These are phyloP conservation scores for Clavariopsis aquatica DNA, from an alignment of 495 filamentous ascomycete species.

Conservation along the genomic window DNA sequence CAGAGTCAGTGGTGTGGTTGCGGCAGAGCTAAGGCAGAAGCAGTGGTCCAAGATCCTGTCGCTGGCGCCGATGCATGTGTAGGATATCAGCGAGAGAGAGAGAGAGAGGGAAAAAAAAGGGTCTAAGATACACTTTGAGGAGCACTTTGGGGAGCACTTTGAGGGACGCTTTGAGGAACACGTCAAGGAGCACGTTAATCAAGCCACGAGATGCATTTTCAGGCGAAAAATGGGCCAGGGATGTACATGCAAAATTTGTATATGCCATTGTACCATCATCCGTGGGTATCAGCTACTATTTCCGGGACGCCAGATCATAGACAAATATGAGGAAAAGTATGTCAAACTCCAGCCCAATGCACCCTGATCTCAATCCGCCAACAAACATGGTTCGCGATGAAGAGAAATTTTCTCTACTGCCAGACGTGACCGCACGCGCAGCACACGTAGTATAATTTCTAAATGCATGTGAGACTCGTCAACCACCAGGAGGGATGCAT, in stretches of 20 bases:
- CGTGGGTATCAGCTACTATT: constrained; percentile 33
- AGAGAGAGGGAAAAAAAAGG: too few species aligned
- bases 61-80: constrained; percentile 79
- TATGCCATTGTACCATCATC: constrained; percentile 18
- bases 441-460: constrained; percentile 99
- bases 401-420: constrained; percentile 44
- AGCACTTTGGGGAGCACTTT: too few species aligned
- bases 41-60: constrained; percentile 98
- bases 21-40: constrained; percentile 79
- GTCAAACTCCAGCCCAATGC: constrained; percentile 28
- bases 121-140: constrained; percentile 5
- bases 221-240: background rate
- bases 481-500: constrained; percentile 12
- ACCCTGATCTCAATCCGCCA: background rate
- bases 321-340: constrained; percentile 17
- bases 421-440: constrained; percentile 88
- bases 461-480: constrained; percentile 10
- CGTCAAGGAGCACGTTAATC: too few species aligned
- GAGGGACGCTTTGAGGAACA: too few species aligned
- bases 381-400: background rate
- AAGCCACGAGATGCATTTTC: background rate
- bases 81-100: background rate
- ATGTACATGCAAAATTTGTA: background rate
- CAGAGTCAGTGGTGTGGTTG: constrained; percentile 86
- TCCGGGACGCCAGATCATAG: constrained; percentile 31